These are phyloP conservation scores for Aspergillus vadensis DNA, from an alignment of 2,329 filamentous ascomycete species.

Conservation along the genomic window DNA sequence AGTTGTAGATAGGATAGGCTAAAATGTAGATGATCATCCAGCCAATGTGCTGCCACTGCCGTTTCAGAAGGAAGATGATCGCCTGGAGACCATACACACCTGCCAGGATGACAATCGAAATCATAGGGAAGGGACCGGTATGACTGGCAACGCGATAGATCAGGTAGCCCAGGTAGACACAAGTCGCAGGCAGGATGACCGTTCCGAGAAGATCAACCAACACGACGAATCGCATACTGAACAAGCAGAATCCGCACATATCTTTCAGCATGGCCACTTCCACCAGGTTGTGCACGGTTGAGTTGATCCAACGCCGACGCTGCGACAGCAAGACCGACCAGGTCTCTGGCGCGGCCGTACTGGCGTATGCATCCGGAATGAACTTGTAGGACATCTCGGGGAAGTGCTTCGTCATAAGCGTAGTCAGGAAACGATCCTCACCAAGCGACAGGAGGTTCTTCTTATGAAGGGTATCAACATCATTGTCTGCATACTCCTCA, in stretches of 20 bases:
- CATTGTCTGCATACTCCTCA: conserved; percentile 81
- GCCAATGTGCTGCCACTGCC: conserved; percentile 96
- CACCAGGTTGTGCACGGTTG: conserved; percentile 92
- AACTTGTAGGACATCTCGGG: conserved; percentile 96
- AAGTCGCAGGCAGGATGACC: conserved; percentile 86
- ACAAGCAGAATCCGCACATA: conserved; percentile 98
- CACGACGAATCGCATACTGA: conserved; percentile 96
- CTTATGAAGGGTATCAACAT: conserved; percentile 91
- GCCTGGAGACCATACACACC: conserved; percentile 95
- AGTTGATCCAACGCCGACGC: conserved; percentile 98
- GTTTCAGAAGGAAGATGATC: conserved; percentile 92
- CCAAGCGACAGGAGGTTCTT: conserved; percentile 91
- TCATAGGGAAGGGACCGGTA: conserved; percentile 75
- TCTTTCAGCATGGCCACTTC: conserved; percentile 89
- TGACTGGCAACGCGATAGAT: conserved; percentile 74
- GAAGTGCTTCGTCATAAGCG: conserved; percentile 97
- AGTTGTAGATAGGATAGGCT: conserved; percentile 93
- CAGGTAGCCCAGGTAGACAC: conserved; percentile 81
- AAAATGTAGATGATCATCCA: conserved; percentile 90
- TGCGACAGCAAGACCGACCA: conserved; percentile 97
- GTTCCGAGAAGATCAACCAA: conserved; percentile 93
- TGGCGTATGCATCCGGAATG: conserved; percentile 85
- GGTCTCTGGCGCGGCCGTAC: conserved; percentile 89
- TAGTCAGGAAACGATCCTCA: conserved; percentile 96
- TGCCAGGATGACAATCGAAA: conserved; percentile 86